Evolutionary conservation across 2,329 filamentous ascomycete genomes (phyloP).

Genomic region (Diaporthe ilicicola): DNA sequence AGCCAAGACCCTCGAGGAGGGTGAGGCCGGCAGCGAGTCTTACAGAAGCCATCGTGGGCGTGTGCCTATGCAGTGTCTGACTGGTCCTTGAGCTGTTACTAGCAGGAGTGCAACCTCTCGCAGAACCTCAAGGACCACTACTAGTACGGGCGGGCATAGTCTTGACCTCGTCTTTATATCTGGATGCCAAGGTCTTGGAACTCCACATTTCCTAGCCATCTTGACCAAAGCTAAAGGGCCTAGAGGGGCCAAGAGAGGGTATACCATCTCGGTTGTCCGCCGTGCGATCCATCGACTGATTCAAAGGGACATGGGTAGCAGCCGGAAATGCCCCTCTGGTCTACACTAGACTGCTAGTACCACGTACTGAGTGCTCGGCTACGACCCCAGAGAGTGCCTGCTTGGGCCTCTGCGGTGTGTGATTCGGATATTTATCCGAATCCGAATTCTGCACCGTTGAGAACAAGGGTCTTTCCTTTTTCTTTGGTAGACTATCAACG

Average conservation of each 20-base stretch:
- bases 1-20: conserved; percentile 6
- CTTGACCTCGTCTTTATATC: neutral
- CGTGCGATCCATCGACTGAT: conserved; percentile 6
- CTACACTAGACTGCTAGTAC: neutral
- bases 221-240: neutral
- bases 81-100: neutral
- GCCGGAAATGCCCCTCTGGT: neutral
- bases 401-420: neutral
- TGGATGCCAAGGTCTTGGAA: neutral
- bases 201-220: neutral
- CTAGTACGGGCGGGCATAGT: too few relatives aligned
- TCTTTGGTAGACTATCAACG: neutral
- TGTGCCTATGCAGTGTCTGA: neutral
- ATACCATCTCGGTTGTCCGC: neutral
- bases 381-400: too few relatives aligned
- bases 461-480: neutral
- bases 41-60: neutral
- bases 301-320: neutral
- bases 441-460: neutral
- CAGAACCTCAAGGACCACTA: neutral
- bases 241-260: neutral
- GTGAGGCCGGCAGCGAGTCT: neutral
- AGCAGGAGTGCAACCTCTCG: conserved; percentile 1
- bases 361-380: conserved; percentile 7
- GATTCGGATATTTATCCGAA: conserved; percentile 19